phyloP scores from a whole-genome alignment of 1,284 basidiomycete genomes.

The Cutaneotrichosporon dermatis region DNA sequence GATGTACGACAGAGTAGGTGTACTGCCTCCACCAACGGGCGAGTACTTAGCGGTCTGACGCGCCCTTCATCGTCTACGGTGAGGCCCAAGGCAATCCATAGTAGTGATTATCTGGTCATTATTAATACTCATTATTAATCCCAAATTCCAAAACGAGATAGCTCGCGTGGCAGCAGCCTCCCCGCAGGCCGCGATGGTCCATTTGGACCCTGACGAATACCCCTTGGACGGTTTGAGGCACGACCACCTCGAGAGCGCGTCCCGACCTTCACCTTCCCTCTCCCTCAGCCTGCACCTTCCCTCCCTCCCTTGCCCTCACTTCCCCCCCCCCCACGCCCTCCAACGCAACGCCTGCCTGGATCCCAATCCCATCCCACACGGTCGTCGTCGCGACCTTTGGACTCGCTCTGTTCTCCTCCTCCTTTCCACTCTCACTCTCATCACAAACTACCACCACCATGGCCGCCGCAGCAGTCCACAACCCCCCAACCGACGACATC shows the following conservation, averaged over 20 bases:
- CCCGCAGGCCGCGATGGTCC: too few species aligned
- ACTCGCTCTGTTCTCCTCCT: not conserved
- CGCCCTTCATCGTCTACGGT: not conserved
- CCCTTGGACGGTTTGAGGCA: too few species aligned
- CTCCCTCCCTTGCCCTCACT: too few species aligned
- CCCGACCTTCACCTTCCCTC: too few species aligned
- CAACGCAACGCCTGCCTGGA: too few species aligned
- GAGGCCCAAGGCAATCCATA: not conserved
- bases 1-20: not conserved
- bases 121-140: not conserved
- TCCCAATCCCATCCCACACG: too few species aligned
- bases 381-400: too few species aligned
- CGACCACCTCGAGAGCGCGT: too few species aligned
- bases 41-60: not conserved
- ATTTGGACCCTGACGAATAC: not conserved
- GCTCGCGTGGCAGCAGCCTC: too few species aligned
- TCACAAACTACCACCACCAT: conserved; percentile 20
- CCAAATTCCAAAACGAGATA: not conserved
- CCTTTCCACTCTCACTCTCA: not conserved
- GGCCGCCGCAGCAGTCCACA: conserved; percentile 27
- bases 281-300: too few species aligned
- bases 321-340: too few species aligned
- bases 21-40: not conserved
- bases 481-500: conserved; percentile 57
- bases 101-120: not conserved